Evolutionary conservation across 2,329 filamentous ascomycete species (phyloP).

Genomic region (Laburnicola sp.): DNA sequence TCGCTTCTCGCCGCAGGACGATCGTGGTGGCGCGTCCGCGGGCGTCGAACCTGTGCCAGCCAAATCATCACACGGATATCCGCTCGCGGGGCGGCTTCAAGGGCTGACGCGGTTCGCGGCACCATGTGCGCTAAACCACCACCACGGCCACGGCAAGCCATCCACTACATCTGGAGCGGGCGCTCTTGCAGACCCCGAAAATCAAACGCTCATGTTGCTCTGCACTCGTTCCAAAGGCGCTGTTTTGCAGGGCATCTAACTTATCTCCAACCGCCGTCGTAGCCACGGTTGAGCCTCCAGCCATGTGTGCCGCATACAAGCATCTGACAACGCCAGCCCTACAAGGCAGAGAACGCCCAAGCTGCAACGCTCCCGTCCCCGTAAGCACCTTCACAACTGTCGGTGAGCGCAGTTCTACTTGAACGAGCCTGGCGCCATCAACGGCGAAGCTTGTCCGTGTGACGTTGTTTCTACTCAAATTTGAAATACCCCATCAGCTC

Average conservation of each 20-base stretch:
- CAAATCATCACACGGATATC: neutral
- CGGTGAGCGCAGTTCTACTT: constrained; percentile 22
- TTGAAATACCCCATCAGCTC: no score
- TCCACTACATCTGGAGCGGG: no score
- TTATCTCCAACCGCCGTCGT: constrained; percentile 3
- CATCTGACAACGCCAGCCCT: constrained; percentile 37
- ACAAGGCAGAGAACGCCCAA: constrained; percentile 22
- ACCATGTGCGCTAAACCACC: neutral
- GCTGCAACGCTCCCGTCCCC: constrained; percentile 19
- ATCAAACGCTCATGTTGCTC: no score
- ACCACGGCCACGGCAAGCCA: neutral
- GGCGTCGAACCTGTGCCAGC: neutral
- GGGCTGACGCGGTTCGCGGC: neutral
- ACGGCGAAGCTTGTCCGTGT: constrained; percentile 19
- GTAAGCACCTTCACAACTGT: constrained; percentile 25
- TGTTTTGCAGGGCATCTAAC: no score
- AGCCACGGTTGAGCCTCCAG: constrained; percentile 22
- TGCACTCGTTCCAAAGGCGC: no score
- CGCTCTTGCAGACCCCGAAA: no score
- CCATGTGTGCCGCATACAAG: constrained; percentile 23
- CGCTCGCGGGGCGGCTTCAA: neutral
- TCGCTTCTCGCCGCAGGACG: constrained; percentile 1
- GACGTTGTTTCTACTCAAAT: constrained; percentile 1
- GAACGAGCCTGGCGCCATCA: constrained; percentile 16
- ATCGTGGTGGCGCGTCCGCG: neutral